phyloP scores from a whole-genome alignment of 1,284 basidiomycete species.

The Wallemia mellicola region DNA sequence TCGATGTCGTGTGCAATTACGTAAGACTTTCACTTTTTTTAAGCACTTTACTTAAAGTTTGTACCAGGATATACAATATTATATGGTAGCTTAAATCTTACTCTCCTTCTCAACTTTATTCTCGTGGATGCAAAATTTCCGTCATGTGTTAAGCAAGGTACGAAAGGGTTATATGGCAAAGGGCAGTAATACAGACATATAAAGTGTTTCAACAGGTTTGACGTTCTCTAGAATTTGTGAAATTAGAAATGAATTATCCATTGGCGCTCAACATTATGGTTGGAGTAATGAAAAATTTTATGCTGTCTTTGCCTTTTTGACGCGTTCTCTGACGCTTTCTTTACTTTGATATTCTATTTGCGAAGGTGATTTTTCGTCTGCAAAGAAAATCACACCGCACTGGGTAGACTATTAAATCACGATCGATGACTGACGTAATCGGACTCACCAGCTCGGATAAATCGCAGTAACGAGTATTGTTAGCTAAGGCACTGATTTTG shows the following conservation, averaged over 20 bases:
- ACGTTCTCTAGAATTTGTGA: too few relatives aligned
- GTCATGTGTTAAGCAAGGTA: too few relatives aligned
- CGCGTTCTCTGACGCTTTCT: neutral
- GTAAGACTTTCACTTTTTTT: too few relatives aligned
- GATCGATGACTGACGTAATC: neutral
- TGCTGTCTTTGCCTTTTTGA: neutral
- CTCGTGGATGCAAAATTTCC: too few relatives aligned
- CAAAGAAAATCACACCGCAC: neutral
- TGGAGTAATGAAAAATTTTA: neutral
- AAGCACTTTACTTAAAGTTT: too few relatives aligned
- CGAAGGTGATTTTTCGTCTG: neutral
- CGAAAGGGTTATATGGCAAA: too few relatives aligned
- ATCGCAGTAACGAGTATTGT: neutral
- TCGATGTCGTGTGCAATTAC: too few relatives aligned
- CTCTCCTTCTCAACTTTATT: too few relatives aligned
- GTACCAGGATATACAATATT: too few relatives aligned
- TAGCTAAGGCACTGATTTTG: neutral
- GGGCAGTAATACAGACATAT: too few relatives aligned
- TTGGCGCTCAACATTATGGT: neutral
- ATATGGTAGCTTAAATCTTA: too few relatives aligned
- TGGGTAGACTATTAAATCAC: neutral
- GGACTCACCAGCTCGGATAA: neutral
- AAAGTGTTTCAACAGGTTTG: too few relatives aligned
- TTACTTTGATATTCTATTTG: neutral
- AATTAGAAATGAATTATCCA: neutral